Evolutionary conservation across 164 flowering plant species (phyloP).

Genomic region (Liquidambar formosana): DNA sequence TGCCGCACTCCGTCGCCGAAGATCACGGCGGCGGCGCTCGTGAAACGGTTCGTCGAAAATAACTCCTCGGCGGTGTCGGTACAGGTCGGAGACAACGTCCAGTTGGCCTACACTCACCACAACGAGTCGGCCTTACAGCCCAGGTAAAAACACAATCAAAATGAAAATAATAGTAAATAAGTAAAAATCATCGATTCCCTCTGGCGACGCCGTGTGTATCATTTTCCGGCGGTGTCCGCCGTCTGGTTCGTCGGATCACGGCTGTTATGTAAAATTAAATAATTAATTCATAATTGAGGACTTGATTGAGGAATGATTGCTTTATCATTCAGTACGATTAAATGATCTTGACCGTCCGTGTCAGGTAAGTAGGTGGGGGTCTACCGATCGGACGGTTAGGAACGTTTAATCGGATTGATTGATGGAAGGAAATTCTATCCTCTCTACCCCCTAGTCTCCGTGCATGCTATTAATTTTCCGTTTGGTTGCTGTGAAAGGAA

Average conservation of each 20-base stretch:
- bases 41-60: slow-evolving; percentile 48
- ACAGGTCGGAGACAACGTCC: slow-evolving; percentile 58
- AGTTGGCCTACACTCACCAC: slow-evolving; percentile 72
- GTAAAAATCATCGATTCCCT: no score
- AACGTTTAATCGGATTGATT: no score
- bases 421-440: no score
- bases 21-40: slow-evolving; percentile 46
- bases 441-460: no score
- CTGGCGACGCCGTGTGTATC: neutral
- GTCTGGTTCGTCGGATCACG: neutral
- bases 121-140: slow-evolving; percentile 63
- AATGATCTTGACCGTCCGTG: no score
- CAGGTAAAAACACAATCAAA: slow-evolving; percentile 43
- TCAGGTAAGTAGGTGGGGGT: no score
- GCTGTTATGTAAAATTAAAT: neutral
- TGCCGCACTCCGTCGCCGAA: slow-evolving; percentile 85
- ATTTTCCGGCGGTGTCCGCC: neutral
- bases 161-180: no score
- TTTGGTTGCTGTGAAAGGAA: no score
- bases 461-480: no score
- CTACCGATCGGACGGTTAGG: no score
- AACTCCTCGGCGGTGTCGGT: slow-evolving; percentile 58
- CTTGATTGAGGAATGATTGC: neutral
- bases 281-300: neutral
- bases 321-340: neutral